Base-by-base conservation (phyloP, 148 eudicot species). In the Fagopyrum esculentum region DNA sequence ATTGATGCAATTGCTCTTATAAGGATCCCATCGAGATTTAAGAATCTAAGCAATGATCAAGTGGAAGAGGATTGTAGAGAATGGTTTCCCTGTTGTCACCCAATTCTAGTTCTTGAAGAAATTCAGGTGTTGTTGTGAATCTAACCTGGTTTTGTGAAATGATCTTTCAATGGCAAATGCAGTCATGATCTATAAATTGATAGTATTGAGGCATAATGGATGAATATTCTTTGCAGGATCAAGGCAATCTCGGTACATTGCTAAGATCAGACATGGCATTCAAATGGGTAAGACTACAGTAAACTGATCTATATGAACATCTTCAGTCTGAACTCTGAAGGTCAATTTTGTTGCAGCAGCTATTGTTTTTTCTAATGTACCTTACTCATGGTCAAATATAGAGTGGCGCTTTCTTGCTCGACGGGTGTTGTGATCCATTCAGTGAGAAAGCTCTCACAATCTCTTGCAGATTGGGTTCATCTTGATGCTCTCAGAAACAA, bases 361-460 rank as follows among this genome's bases (percentile, higher is more conserved):
- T 49, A 7, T 8, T 49, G 52, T 12, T 8, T 49, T 49, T 46
- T n/a, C 8, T 72, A 45, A 6, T 47, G 4, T 13, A 35, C 51
- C 11, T 60, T 22, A 35, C 0, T 1, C 40, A 60, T 77, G 35
- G 6, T 50, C 15, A 17, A 46, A 15, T 48, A 76, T 81, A 84
- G 90, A 81, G 77, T 68, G 93, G 87, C 52, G 87, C 87, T 51
- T 88, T 91, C 76, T 82, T 94, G 76, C 97, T 94, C 69, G 92
- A 91, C 50, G 98, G 93, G 49, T 94, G 98, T 71, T 94, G 98
- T 71, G 98, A 94, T 76, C 98, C 97, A 47, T 94, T 90, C 85
- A 94, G 92, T 13, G 97, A 92, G 26, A 94, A 94, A 82, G 90
- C 93, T 55, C 85, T n/a, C n/a, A n/a, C n/a, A n/a, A n/a, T n/a